Percentiles rank a stretch among this genome's conserved stretches.
Evolutionary conservation across 192 early-diverging fungal species (phyloP).

Genomic region (Entomortierella beljakovae): DNA sequence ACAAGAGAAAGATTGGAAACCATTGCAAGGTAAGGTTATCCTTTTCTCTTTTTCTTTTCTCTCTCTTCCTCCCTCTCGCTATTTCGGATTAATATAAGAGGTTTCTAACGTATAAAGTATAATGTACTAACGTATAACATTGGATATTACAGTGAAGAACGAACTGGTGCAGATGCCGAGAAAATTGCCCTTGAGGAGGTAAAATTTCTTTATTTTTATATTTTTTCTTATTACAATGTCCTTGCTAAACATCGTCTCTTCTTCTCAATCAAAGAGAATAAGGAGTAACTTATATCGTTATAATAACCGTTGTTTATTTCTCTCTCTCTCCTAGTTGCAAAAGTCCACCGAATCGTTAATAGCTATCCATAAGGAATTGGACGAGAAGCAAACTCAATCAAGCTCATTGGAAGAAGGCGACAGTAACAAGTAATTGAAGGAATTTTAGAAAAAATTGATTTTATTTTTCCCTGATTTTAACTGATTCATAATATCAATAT

Average conservation of each 20-base stretch:
- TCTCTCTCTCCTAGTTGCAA: constrained; percentile 12
- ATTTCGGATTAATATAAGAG: not conserved
- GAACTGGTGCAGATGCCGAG: constrained; percentile 31
- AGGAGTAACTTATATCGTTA: too few relatives aligned
- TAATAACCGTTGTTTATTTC: not conserved
- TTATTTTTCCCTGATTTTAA: not conserved
- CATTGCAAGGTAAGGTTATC: constrained; percentile 21
- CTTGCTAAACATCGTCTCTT: too few relatives aligned
- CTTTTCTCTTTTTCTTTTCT: constrained; percentile 2
- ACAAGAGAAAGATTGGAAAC: constrained; percentile 29
- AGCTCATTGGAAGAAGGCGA: constrained; percentile 1
- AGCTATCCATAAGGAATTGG: constrained; percentile 7
- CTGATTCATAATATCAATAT: constrained; percentile 2
- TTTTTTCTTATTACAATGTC: not conserved
- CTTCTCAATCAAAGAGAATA: too few relatives aligned
- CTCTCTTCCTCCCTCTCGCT: constrained; percentile 3
- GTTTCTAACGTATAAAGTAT: too few relatives aligned
- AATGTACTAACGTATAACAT: not conserved
- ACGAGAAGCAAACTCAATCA: constrained; percentile 16
- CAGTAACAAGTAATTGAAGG: constrained; percentile 12
- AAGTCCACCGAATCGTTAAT: constrained; percentile 32
- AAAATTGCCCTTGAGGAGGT: constrained; percentile 51
- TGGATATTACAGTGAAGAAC: constrained; percentile 24
- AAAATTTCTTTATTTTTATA: constrained; percentile 4
- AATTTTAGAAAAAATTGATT: too few relatives aligned